Evolutionary conservation across 805 yeast species (phyloP).

Genomic region (Yamadazyma nakazawae): DNA sequence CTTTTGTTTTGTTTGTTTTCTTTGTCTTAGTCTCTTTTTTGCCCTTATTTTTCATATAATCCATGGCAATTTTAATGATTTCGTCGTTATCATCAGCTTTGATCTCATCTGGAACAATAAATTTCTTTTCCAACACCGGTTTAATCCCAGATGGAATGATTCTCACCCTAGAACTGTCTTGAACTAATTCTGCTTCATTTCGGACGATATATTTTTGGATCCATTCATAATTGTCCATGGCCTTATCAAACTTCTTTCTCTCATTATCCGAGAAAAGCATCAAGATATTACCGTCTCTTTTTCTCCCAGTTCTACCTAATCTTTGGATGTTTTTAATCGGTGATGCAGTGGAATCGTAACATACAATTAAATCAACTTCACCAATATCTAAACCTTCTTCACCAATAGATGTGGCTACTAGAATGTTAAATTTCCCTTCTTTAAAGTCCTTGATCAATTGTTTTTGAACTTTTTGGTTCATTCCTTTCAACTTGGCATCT

Average conservation of each 20-base stretch:
- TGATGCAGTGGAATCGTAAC: slow-evolving; percentile 89
- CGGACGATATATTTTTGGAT: slow-evolving; percentile 68
- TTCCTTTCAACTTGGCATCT: slow-evolving; percentile 74
- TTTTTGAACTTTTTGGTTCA: slow-evolving; percentile 88
- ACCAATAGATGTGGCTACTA: slow-evolving; percentile 96
- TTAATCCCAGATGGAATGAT: slow-evolving; percentile 57
- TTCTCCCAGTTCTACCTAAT: slow-evolving; percentile 98
- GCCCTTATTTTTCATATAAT: slow-evolving; percentile 41
- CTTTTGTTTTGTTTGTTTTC: neutral
- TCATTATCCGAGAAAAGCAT: slow-evolving; percentile 76
- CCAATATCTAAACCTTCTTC: slow-evolving; percentile 99
- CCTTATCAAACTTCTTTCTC: slow-evolving; percentile 71
- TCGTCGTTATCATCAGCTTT: slow-evolving; percentile 49
- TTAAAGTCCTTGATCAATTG: slow-evolving; percentile 73
- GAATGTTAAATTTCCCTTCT: slow-evolving; percentile 65
- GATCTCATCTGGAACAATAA: slow-evolving; percentile 57
- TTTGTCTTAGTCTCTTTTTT: slow-evolving; percentile 10
- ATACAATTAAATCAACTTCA: slow-evolving; percentile 90
- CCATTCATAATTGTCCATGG: slow-evolving; percentile 77
- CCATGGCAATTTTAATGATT: slow-evolving; percentile 64
- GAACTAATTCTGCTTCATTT: slow-evolving; percentile 34
- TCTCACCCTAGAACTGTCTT: slow-evolving; percentile 52
- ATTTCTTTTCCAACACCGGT: slow-evolving; percentile 56
- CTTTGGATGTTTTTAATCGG: slow-evolving; percentile 93
- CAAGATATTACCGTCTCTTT: slow-evolving; percentile 80